Evolutionary conservation across 1,284 basidiomycete genomes (phyloP).

Genomic region (Leucoagaricus sp.): DNA sequence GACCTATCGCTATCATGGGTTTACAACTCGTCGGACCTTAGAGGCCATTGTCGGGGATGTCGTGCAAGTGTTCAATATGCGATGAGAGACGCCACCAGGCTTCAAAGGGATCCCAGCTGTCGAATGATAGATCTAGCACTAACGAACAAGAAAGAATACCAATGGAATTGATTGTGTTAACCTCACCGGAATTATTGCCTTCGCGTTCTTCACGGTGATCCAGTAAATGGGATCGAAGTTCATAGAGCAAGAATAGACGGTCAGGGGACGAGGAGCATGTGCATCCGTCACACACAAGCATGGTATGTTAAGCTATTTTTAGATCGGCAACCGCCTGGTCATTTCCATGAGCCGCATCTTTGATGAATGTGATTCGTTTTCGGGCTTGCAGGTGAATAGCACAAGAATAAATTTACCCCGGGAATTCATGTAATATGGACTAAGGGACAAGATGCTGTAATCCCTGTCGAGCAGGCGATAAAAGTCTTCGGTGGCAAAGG

Average conservation of each 20-base stretch:
- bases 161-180: background rate
- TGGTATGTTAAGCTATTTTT: constrained; percentile 2
- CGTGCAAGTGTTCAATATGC: background rate
- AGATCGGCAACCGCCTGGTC: background rate
- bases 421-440: background rate
- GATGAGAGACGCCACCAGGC: background rate
- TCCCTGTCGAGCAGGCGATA: too few relatives aligned
- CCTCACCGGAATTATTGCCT: background rate
- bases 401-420: background rate
- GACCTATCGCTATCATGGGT: background rate
- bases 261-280: constrained; percentile 3
- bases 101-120: background rate
- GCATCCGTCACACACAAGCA: background rate
- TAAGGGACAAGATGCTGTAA: background rate
- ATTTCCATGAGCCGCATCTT: background rate
- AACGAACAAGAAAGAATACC: background rate
- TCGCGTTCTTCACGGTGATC: background rate
- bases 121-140: background rate
- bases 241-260: background rate
- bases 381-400: background rate
- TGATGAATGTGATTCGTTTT: background rate
- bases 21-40: background rate
- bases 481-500: too few relatives aligned
- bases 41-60: background rate
- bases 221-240: background rate